Evolutionary conservation across 2,329 filamentous ascomycete genomes (phyloP), one percentile per base, ranked within the genome.

Genomic region (Penicillium hesseltinei): DNA sequence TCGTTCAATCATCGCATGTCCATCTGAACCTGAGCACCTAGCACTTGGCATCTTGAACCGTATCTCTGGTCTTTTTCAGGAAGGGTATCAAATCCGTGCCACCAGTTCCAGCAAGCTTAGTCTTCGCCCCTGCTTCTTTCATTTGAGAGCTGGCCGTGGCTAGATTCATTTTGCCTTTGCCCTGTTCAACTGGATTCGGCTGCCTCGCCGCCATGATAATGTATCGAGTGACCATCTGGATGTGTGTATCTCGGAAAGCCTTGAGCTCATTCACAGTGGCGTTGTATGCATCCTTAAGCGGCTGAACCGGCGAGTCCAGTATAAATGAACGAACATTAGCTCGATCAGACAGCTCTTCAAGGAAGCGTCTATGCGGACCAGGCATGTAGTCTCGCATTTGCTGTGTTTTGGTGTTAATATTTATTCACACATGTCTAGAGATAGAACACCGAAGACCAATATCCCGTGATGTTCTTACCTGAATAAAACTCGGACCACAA

Each of bases 301-400:
- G 4, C 2, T 82, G 69, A 8, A 71, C 63, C 1, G 61, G 57
- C 10, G 76, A 68, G 2, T 69, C 69, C 47, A 76, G 66, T 2
- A 78, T 76, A 48, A 78, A 82, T 6, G 68, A 51, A 4, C 80
- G 78, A 29, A 83, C 73, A 44, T 80, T 81, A 8, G 78, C 73
- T 15, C 76, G 73, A 3, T 69, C 66, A 27, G 73, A 70, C n/a
- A 83, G 66, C 13, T 78, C 73, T 29, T 79, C 72, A 6, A 84
- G 66, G 62, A 83, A 83, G n/a, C 76, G 70, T 19, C 77, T 75
- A 59, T 84, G 81, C 4, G 78, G 74, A 0, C 78, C 78, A 3
- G 81, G 81, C 81, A 84, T 84, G 60, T 84, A 84, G 11, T 74
- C 71, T 9, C 81, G 75, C 80, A 83, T 82, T 64, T 82, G 79